Evolutionary conservation across 1,139 yeast genomes (phyloP).

Genomic region (Zygoascus hellenicus): DNA sequence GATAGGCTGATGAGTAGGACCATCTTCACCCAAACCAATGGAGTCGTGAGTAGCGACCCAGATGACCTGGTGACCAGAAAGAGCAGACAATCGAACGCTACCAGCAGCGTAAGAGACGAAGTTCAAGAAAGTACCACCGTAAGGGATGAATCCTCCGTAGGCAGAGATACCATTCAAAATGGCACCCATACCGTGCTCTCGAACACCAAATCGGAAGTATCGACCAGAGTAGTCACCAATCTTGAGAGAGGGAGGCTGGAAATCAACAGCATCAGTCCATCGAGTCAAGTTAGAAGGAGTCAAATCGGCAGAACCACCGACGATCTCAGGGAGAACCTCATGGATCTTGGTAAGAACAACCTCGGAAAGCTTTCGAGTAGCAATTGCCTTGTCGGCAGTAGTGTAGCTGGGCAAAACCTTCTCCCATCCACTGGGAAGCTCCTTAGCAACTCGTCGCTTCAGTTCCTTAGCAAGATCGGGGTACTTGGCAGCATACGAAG

Average conservation of each 20-base stretch:
- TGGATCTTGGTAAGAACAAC: constrained; percentile 62
- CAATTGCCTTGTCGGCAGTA: constrained; percentile 73
- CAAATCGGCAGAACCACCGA: constrained; percentile 98
- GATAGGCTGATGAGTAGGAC: constrained; percentile 99
- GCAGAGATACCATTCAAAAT: constrained; percentile 97
- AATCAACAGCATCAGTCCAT: constrained; percentile 77
- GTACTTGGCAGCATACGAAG: constrained; percentile 59
- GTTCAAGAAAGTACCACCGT: constrained; percentile 98
- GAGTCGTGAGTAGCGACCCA: constrained; percentile 99
- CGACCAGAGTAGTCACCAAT: constrained; percentile 90
- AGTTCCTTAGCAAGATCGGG: constrained; percentile 80
- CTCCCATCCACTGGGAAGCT: constrained; percentile 84
- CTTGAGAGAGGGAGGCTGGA: constrained; percentile 82
- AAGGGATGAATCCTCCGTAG: constrained; percentile 87
- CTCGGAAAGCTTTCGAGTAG: constrained; percentile 95
- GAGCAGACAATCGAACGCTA: constrained; percentile 91
- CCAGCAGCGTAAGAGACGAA: constrained; percentile 98
- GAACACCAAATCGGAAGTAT: constrained; percentile 96
- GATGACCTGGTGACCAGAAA: constrained; percentile 87
- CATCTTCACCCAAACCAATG: constrained; percentile 98
- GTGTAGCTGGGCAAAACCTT: constrained; percentile 73
- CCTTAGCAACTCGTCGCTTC: constrained; percentile 62
- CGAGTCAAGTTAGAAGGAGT: constrained; percentile 97
- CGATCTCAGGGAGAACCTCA: constrained; percentile 72
- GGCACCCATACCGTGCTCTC: constrained; percentile 99